A percentile compares a stretch with the other conserved stretches of the same genome.
Evolutionary conservation across 345 rosid species (phyloP).

Genomic region (Pistacia vera): DNA sequence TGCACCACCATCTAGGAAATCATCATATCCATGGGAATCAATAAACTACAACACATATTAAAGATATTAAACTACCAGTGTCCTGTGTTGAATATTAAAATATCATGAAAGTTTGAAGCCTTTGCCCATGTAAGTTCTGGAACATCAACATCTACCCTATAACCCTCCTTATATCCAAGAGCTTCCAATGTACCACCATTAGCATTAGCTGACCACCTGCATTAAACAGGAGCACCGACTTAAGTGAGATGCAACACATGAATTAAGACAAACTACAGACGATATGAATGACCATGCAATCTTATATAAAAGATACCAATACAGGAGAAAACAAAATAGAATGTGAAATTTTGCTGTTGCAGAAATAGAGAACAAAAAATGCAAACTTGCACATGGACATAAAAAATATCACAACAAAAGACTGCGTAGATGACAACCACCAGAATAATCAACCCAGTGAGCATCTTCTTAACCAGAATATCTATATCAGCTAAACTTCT

Average conservation of each 20-base stretch:
- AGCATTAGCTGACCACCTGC: conserved; percentile 73
- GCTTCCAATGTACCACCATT: conserved; percentile 72
- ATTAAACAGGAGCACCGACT: conserved; percentile 15
- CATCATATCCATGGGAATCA: neutral
- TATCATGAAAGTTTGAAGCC: conserved; percentile 78
- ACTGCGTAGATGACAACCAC: neutral
- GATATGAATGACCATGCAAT: neutral
- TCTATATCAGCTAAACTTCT: neutral
- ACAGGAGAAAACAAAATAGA: no score
- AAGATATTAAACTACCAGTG: conserved; percentile 62
- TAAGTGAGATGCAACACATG: neutral
- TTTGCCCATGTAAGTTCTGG: conserved; percentile 85
- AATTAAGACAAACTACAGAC: neutral
- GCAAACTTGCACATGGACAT: neutral
- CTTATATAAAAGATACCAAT: no score
- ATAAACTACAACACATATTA: neutral
- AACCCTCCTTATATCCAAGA: conserved; percentile 87
- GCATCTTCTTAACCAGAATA: neutral
- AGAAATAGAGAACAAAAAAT: neutral
- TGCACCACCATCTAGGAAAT: neutral
- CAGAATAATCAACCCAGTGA: neutral
- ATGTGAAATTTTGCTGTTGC: neutral
- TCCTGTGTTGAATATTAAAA: conserved; percentile 82
- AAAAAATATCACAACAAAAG: neutral
- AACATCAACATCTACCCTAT: conserved; percentile 85